Evolutionary conservation across 2,329 filamentous ascomycete genomes (phyloP), one percentile per base, ranked within the genome.

Genomic region (Stagonosporopsis cucurbitacearum): DNA sequence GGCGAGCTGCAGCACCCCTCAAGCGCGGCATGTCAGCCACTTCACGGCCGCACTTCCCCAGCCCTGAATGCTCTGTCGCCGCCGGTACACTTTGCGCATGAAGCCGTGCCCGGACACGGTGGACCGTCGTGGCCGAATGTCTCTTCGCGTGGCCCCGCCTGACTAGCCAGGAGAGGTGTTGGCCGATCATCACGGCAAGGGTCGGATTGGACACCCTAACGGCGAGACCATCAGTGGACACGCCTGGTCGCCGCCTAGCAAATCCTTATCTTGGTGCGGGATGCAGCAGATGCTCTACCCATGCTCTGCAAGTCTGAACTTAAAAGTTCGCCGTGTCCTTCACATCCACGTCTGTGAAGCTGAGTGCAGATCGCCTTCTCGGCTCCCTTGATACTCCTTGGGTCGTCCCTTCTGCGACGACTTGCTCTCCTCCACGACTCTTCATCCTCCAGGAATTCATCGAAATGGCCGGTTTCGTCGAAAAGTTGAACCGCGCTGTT

Each of bases 221-320:
- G 61, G 64, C 62, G 60, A 64, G 62, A 59, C 56, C 59, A 52
- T 37, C 47, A 43, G 47, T 42, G 42, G 47, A 25, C 47, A 56
- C 53, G 54, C 44, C 52, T 54, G 47, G 42, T 47, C 32, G 50
- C 44, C 47, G 64, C 64, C 58, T 58, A 63, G 61, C 64, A 67
- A 67, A 67, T 65, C 67, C 70, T 72, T 73, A 72, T 72, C 69
- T 67, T 62, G 67, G 65, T 63, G 69, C 63, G 69, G 69, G 63
- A 70, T 72, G 63, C 60, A 54, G 47, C 52, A 64, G 57, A 67
- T 65, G 56, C 59, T 50, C 57, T 57, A 50, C 42, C 43, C 54
- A 57, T 51, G 51, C 56, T 44, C 51, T 47, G 50, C 57, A 36
- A 50, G 36, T 43, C 40, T 46, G 36, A 53, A 50, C 54, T 64